phyloP scores from a whole-genome alignment of 208 protist species.

The Trichomonas vaginalis region DNA sequence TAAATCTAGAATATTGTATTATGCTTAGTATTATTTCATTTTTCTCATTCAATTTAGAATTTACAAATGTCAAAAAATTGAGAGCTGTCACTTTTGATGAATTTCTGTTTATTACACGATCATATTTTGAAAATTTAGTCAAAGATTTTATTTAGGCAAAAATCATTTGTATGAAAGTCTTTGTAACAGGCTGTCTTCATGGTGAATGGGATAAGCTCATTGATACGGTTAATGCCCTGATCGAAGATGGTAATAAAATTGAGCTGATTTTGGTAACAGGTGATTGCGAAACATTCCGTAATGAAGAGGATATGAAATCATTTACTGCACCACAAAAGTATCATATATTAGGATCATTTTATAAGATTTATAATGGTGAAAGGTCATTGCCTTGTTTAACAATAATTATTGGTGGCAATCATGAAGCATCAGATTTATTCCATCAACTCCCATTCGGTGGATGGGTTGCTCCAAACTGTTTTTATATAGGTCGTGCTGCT shows the following conservation, averaged over 20 bases:
- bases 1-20: no score
- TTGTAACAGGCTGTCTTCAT: not conserved
- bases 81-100: no score
- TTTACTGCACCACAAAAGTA: not conserved
- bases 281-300: not conserved
- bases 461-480: not conserved
- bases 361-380: not conserved
- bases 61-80: no score
- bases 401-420: not conserved
- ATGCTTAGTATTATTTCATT: no score
- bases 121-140: no score
- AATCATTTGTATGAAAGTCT: not conserved
- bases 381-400: not conserved
- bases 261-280: not conserved
- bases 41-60: no score
- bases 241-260: not conserved
- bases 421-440: not conserved
- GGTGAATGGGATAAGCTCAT: not conserved
- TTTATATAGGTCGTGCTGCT: not conserved
- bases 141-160: no score
- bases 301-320: not conserved
- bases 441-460: not conserved
- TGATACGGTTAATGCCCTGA: not conserved
- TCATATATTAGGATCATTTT: not conserved
- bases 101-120: no score